Conservation (phyloP, 257 asterid genomes). For the Coffea canephora region DNA sequence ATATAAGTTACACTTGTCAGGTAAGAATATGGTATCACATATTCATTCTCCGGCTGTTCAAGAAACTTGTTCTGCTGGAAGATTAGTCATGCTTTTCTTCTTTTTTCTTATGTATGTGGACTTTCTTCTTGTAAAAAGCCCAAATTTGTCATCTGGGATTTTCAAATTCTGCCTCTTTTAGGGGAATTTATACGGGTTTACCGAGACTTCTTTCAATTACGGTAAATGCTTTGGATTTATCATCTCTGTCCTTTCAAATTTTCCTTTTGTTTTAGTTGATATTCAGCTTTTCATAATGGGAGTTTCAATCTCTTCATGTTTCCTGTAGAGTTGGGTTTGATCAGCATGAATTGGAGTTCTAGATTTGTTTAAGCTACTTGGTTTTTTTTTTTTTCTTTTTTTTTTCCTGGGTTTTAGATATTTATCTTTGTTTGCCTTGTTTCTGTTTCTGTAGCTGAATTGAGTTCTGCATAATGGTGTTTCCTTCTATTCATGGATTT, state of each 20-base stretch:
- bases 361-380: too few species aligned
- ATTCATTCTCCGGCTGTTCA: neutral
- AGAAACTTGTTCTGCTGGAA: neutral
- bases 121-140: neutral
- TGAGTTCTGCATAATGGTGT: too few species aligned
- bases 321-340: neutral
- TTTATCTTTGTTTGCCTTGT: neutral
- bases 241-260: neutral
- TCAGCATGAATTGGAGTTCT: neutral
- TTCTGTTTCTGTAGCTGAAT: too few species aligned
- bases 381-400: too few species aligned
- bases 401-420: too few species aligned
- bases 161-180: neutral
- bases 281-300: neutral
- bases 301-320: neutral
- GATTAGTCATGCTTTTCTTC: neutral
- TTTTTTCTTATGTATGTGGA: neutral
- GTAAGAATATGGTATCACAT: neutral
- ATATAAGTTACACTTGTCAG: conserved; percentile 2
- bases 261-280: neutral
- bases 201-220: neutral
- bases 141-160: neutral
- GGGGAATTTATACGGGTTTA: neutral
- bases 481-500: neutral
- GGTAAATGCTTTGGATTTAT: neutral